Evolutionary conservation across 1,284 basidiomycete genomes (phyloP).

Genomic region (Volvariella surrecta): DNA sequence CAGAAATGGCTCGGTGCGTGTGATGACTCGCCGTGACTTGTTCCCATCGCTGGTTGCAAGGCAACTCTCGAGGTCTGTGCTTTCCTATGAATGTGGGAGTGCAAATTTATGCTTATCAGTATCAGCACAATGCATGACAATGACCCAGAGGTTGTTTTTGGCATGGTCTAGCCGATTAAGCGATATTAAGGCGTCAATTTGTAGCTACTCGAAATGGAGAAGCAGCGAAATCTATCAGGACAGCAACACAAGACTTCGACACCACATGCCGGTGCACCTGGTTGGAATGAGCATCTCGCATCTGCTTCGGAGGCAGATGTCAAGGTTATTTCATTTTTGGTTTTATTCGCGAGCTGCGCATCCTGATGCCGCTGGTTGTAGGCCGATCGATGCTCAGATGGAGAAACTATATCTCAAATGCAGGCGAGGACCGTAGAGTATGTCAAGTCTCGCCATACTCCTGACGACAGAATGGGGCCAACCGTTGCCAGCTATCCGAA

Average conservation of each 20-base stretch:
- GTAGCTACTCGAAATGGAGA: constrained; percentile 49
- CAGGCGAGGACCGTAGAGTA: constrained; percentile 30
- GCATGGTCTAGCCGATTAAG: background rate
- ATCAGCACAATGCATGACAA: constrained; percentile 9
- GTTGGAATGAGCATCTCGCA: constrained; percentile 70
- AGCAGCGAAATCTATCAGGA: constrained; percentile 40
- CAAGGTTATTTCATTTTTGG: constrained; percentile 40
- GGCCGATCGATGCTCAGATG: constrained; percentile 27
- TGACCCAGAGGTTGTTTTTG: constrained; percentile 6
- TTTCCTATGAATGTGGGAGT: no score
- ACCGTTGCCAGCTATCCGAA: constrained; percentile 25
- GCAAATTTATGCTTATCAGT: no score
- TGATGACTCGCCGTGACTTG: no score
- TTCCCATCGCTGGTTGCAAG: no score
- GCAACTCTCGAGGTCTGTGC: no score
- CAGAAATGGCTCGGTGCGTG: no score
- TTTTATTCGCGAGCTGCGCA: background rate
- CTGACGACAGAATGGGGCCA: constrained; percentile 20
- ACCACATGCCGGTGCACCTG: constrained; percentile 51
- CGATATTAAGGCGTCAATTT: no score
- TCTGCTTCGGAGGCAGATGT: constrained; percentile 59
- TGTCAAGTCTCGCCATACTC: constrained; percentile 23
- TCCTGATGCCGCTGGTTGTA: constrained; percentile 10
- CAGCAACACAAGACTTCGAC: constrained; percentile 44
- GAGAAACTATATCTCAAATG: constrained; percentile 17